Percentiles rank a stretch among this genome's conserved stretches.
These are phyloP conservation scores for Metschnikowia henanensis DNA, from an alignment of 805 yeast genomes.

Conservation along the genomic window DNA sequence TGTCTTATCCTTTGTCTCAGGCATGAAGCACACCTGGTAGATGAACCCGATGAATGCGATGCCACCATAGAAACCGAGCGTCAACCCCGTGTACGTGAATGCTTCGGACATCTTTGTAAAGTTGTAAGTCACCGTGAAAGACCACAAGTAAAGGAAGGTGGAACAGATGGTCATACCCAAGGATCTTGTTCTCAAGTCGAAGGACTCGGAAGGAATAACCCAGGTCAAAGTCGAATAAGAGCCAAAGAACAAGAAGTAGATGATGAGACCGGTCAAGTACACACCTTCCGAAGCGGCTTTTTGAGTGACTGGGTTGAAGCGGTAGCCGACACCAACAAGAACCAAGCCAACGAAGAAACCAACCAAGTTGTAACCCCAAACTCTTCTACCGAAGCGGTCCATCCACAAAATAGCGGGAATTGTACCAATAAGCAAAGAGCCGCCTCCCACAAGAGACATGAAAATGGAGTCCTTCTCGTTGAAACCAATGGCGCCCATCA, in stretches of 20 bases:
- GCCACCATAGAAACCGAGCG: slow-evolving; percentile 68
- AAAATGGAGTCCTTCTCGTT: slow-evolving; percentile 50
- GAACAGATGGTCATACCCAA: slow-evolving; percentile 65
- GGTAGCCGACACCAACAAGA: slow-evolving; percentile 59
- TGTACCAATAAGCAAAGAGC: slow-evolving; percentile 58
- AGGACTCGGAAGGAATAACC: slow-evolving; percentile 68
- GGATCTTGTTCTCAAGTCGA: slow-evolving; percentile 57
- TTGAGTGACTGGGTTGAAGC: slow-evolving; percentile 39
- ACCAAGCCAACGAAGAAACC: slow-evolving; percentile 62
- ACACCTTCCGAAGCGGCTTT: slow-evolving; percentile 52
- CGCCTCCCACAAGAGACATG: slow-evolving; percentile 73
- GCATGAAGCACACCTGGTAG: slow-evolving; percentile 58
- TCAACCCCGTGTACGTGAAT: slow-evolving; percentile 61
- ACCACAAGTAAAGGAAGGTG: slow-evolving; percentile 57
- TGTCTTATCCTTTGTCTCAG: slow-evolving; percentile 71
- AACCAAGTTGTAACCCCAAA: slow-evolving; percentile 58
- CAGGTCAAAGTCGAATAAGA: slow-evolving; percentile 66
- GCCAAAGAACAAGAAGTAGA: slow-evolving; percentile 68
- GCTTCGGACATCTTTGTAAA: slow-evolving; percentile 55
- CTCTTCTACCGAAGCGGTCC: slow-evolving; percentile 58
- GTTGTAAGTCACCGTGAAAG: slow-evolving; percentile 64
- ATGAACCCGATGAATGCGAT: slow-evolving; percentile 57
- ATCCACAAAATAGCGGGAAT: slow-evolving; percentile 62
- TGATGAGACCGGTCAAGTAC: slow-evolving; percentile 59
- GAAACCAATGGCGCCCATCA: slow-evolving; percentile 59